These are phyloP conservation scores for Quercus aquifolioides DNA, from an alignment of 306 rosid genomes.

Conservation along the genomic window DNA sequence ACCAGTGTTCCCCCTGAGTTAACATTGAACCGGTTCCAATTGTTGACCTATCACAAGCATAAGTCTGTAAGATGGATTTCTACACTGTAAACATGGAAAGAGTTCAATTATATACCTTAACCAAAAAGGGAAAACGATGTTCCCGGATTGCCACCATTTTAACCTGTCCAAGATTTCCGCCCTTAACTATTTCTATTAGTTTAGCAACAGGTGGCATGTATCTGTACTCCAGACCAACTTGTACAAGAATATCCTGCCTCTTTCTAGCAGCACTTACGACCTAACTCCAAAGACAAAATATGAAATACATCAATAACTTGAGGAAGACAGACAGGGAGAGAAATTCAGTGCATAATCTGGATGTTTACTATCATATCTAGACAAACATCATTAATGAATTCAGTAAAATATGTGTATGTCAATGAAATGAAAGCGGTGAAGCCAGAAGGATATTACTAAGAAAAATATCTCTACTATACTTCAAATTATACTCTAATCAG, in stretches of 20 bases:
- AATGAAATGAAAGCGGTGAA: neutral
- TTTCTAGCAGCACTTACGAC: slow-evolving; percentile 74
- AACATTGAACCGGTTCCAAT: slow-evolving; percentile 91
- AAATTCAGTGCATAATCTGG: neutral
- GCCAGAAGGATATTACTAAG: neutral
- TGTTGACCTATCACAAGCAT: slow-evolving; percentile 62
- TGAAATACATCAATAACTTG: slow-evolving; percentile 14
- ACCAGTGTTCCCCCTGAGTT: slow-evolving; percentile 95
- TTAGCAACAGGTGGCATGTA: slow-evolving; percentile 98
- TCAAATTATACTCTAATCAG: neutral
- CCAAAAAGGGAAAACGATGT: slow-evolving; percentile 94
- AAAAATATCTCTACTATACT: neutral
- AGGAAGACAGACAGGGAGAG: neutral
- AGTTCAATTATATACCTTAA: slow-evolving; percentile 57
- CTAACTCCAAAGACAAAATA: slow-evolving; percentile 37
- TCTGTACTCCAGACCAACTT: slow-evolving; percentile 94
- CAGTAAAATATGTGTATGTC: neutral
- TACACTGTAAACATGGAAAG: slow-evolving; percentile 5
- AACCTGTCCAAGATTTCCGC: slow-evolving; percentile 67
- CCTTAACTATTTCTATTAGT: slow-evolving; percentile 68
- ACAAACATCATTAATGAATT: neutral
- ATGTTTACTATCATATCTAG: neutral
- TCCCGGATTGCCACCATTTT: slow-evolving; percentile 96
- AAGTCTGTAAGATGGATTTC: slow-evolving; percentile 23
- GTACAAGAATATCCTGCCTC: slow-evolving; percentile 72